Percentiles rank a stretch among this genome's conserved stretches.
Evolutionary conservation across 306 rosid genomes (phyloP).

Genomic region (Crotalaria pallida): DNA sequence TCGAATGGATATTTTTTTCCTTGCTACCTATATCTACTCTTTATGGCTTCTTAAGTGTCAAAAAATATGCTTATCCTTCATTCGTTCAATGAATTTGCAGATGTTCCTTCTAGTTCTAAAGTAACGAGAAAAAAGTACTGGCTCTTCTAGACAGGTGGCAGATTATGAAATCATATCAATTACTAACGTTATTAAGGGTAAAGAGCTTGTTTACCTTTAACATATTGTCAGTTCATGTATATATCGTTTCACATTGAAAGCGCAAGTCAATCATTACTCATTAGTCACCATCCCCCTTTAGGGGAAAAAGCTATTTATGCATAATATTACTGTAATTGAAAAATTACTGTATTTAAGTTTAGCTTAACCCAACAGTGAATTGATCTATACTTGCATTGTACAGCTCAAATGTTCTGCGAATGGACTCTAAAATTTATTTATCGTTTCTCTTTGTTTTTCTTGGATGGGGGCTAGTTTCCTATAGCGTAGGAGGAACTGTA

Average conservation of each 20-base stretch:
- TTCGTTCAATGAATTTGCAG: slow-evolving; percentile 37
- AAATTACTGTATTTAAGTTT: background rate
- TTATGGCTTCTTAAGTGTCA: background rate
- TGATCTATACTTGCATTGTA: slow-evolving; percentile 8
- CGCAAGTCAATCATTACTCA: background rate
- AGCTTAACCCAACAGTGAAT: background rate
- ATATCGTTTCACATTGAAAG: background rate
- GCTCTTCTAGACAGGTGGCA: slow-evolving; percentile 61
- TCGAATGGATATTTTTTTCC: background rate
- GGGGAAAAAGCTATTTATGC: background rate
- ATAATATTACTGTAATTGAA: background rate
- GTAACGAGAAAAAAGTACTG: slow-evolving; percentile 65
- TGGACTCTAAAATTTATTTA: background rate
- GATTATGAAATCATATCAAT: slow-evolving; percentile 7
- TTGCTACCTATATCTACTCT: background rate
- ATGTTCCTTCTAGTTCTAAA: slow-evolving; percentile 72
- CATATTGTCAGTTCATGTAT: background rate
- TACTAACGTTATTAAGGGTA: background rate
- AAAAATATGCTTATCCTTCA: slow-evolving; percentile 3
- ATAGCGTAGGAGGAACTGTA: background rate
- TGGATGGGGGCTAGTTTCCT: background rate
- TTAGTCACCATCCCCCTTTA: background rate
- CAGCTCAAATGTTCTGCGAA: slow-evolving; percentile 2
- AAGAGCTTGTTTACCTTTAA: background rate
- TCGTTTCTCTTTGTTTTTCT: background rate